Evolutionary conservation across 1,139 yeast genomes (phyloP).

Genomic region (Zygosaccharomyces sapae): DNA sequence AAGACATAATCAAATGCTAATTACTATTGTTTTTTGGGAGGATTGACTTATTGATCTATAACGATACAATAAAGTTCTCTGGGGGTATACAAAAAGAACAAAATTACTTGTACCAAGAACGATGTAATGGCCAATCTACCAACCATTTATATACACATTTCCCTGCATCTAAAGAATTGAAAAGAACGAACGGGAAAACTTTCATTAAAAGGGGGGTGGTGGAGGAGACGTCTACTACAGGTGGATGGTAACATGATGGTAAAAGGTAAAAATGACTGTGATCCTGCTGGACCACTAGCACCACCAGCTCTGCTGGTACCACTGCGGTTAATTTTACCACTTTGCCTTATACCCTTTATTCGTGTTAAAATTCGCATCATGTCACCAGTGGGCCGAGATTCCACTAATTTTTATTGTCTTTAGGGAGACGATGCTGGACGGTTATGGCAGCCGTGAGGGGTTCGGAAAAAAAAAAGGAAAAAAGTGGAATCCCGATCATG

Average conservation of each 20-base stretch:
- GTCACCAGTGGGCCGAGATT: slow-evolving; percentile 1
- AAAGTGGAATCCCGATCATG: not conserved
- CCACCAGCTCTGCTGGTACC: not conserved
- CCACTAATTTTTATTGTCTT: slow-evolving; percentile 2
- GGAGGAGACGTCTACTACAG: not conserved
- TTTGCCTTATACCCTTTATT: not conserved
- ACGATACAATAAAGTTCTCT: not conserved
- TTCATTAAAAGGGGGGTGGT: not conserved
- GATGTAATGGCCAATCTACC: not conserved
- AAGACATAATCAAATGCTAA: slow-evolving; percentile 54
- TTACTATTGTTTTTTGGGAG: not conserved
- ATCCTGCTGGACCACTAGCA: not conserved
- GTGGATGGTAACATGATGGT: slow-evolving; percentile 5
- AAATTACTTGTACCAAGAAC: not conserved
- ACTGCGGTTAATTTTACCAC: not conserved
- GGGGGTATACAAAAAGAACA: not conserved
- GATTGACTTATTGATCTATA: not conserved
- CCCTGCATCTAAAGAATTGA: not conserved
- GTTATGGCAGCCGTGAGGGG: not conserved
- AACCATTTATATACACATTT: slow-evolving; percentile 4
- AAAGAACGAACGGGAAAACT: not conserved
- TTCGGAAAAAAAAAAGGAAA: not conserved
- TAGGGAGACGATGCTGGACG: not conserved
- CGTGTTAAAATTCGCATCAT: slow-evolving; percentile 6
- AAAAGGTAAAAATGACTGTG: not conserved